Base-by-base conservation (phyloP, 192 early-diverging fungal species). In the Umbelopsis vinacea region DNA sequence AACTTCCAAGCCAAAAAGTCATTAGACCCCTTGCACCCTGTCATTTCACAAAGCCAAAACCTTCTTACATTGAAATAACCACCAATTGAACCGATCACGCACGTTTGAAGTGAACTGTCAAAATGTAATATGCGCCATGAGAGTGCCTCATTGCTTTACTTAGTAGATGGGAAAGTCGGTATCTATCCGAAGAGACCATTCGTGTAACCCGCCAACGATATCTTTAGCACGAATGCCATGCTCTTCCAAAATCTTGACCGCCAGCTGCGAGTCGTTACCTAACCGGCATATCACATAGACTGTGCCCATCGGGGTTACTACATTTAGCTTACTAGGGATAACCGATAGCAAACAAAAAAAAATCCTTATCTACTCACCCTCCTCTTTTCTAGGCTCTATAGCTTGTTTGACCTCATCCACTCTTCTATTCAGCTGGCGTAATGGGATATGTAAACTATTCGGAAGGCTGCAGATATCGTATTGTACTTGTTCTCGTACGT, bases 181-280 rank as follows among this genome's bases (percentile, higher is more conserved):
- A 82, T 98, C 97, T 7, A 97, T 86, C 0, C 87, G 78, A 21
- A 71, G 75, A 19, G 91, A 73, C 96, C 97, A 97, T 19, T 79
- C 80, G 26, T 89, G 76, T 6, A 97, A 81, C 6, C 97, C 97
- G 6, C 94, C 93, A 1, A 88, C 84, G 48, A 99, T 83, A 80
- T 99, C 96, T 67, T 86, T 89, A 66, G 87, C 80, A n/a, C 83
- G 77, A 63, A 92, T 84, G 11, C 89, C 91, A n/a, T 88, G 72
- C 26, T 88, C 81, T 74, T 90, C 83, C 67, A 99, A 82, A 35
- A 90, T 82, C 70, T 81, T 79, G 11, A 96, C 95, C 4, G 96
- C 96, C 35, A 93, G 77, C 76, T 97, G 94, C 3, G 93, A 95
- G 67, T 96, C 90, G 73, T 97, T 97, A 11, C 97, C 96, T 37